phyloP scores from a whole-genome alignment of 73 alveolate species.

The Urostyla sp. region DNA sequence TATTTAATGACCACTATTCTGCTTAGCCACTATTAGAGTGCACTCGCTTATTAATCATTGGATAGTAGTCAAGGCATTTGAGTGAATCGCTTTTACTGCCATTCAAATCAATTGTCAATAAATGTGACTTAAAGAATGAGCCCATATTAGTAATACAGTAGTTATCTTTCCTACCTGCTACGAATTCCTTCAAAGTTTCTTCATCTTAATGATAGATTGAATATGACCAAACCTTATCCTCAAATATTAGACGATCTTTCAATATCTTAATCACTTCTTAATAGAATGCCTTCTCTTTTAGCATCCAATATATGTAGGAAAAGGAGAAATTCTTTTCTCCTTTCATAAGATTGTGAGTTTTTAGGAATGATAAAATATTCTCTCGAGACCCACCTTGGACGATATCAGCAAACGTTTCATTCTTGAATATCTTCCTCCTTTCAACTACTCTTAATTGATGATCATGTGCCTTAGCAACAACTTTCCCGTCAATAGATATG shows the following conservation, averaged over 20 bases:
- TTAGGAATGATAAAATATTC: constrained; percentile 70
- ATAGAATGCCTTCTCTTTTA: constrained; percentile 80
- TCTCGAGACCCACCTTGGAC: constrained; percentile 73
- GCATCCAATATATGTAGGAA: constrained; percentile 69
- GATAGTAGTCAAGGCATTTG: constrained; percentile 87
- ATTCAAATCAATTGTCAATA: neutral
- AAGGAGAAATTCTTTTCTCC: constrained; percentile 72
- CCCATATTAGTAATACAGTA: neutral
- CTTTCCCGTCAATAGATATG: constrained; percentile 79
- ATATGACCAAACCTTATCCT: constrained; percentile 78
- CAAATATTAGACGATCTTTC: constrained; percentile 76
- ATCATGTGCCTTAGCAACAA: constrained; percentile 80
- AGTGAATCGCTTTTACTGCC: constrained; percentile 32
- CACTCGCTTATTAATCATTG: constrained; percentile 91
- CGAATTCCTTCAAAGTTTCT: constrained; percentile 75
- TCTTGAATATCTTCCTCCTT: constrained; percentile 36
- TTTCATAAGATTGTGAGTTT: constrained; percentile 65
- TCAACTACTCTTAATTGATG: constrained; percentile 56
- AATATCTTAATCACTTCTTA: constrained; percentile 68
- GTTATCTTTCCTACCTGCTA: neutral
- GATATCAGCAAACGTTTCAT: constrained; percentile 69
- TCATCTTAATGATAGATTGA: constrained; percentile 86
- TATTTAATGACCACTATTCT: constrained; percentile 27
- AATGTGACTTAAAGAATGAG: constrained; percentile 22
- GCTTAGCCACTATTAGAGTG: constrained; percentile 85